Evolutionary conservation across 306 rosid species (phyloP), one percentile per base, ranked within the genome.

Genomic region (Prunus mongolica): DNA sequence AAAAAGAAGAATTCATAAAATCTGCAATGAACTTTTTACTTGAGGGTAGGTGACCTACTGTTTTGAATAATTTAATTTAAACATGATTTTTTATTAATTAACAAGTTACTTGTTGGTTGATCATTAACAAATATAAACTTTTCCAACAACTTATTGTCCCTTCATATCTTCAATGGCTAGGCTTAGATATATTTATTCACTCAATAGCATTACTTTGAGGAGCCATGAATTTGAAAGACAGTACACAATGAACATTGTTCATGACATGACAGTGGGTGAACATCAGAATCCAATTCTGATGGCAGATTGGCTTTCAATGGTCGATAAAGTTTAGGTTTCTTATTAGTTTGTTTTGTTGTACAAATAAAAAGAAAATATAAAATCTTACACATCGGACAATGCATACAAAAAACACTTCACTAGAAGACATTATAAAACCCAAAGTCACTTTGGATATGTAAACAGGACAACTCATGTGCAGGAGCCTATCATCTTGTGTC

Each of bases 371-470:
- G 2, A n/a, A 55, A 28, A 45, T 14, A 38, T 51, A 34, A 20
- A 9, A 5, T 69, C 34, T 14, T 0, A 46, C 32, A 20, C 66
- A 55, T 50, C 5, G 16, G 77, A 63, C n/a, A 67, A 78, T 19
- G 20, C 34, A 68, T 19, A 34, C 30, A 62, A 74, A 74, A 67
- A 55, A 80, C 71, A 72, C 20, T 11, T 46, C 65, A 50, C 64
- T 71, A 71, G 32, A 55, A 32, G 20, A 20, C 75, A 54, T 13
- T 20, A 25, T 25, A 34, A 38, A 50, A 41, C 30, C 45, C 22
- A 16, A 47, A 54, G 34, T 32, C 71, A 47, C 79, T 14, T 14
- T 51, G 56, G 56, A 16, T 44, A 63, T 50, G 6, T 11, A 8
- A 65, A 12, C 58, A 50, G 60, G 45, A 56, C 45, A 76, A 67